phyloP scores from a whole-genome alignment of 805 yeast genomes.

The Sugiyamaella marilandica region DNA sequence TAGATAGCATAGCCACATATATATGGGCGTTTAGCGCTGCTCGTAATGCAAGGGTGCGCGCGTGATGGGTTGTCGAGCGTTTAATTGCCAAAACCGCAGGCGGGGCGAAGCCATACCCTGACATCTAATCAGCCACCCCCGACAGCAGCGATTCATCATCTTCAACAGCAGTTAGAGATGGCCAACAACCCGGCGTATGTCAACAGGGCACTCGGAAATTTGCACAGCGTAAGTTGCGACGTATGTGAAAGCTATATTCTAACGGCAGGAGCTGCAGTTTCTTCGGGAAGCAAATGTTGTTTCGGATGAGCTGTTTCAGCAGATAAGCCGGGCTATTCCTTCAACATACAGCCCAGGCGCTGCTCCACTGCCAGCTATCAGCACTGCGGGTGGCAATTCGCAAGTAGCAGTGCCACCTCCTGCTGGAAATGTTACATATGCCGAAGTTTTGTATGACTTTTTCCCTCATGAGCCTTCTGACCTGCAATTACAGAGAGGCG shows the following conservation, averaged over 20 bases:
- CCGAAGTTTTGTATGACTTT: slow-evolving; percentile 71
- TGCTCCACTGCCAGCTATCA: slow-evolving; percentile 43
- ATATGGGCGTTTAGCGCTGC: neutral
- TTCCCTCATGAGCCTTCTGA: slow-evolving; percentile 73
- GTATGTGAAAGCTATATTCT: neutral
- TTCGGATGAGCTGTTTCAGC: slow-evolving; percentile 48
- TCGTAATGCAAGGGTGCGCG: too few species aligned
- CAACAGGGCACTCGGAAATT: slow-evolving; percentile 72
- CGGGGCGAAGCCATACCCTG: neutral
- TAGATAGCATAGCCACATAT: too few species aligned
- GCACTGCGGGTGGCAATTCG: slow-evolving; percentile 27
- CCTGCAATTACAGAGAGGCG: slow-evolving; percentile 59
- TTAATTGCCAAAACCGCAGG: neutral
- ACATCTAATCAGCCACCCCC: neutral
- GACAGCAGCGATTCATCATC: too few species aligned
- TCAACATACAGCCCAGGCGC: slow-evolving; percentile 48
- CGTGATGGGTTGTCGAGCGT: too few species aligned
- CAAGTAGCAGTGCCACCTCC: slow-evolving; percentile 18
- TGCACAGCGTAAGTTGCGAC: slow-evolving; percentile 47
- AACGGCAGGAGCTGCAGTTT: slow-evolving; percentile 65
- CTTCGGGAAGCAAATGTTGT: slow-evolving; percentile 70
- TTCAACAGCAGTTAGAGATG: neutral
- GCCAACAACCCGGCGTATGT: slow-evolving; percentile 41
- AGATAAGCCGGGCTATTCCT: slow-evolving; percentile 52
- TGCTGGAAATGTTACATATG: slow-evolving; percentile 32